phyloP scores from a whole-genome alignment of 352 stramenopile genomes.

The Phytophthora agathidicida region DNA sequence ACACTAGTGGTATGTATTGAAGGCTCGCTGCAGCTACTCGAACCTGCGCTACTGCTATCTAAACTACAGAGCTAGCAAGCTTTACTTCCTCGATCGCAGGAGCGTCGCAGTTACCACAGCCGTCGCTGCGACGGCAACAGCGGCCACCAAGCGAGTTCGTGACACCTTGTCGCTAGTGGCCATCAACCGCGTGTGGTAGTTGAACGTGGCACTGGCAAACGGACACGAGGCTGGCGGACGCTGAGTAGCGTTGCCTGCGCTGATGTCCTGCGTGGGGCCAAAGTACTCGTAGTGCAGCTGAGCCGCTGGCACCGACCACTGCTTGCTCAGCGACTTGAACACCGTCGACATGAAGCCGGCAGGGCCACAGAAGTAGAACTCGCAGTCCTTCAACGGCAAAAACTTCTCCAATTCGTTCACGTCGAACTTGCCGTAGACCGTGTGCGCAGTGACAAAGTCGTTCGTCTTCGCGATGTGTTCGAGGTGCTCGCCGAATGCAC shows the following conservation, averaged over 20 bases:
- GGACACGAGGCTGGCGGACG: constrained; percentile 9
- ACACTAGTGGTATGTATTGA: no score
- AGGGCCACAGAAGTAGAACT: constrained; percentile 69
- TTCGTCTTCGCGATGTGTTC: constrained; percentile 37
- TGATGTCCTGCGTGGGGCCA: constrained; percentile 54
- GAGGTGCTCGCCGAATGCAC: constrained; percentile 40
- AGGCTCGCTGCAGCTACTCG: no score
- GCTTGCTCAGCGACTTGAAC: constrained; percentile 37
- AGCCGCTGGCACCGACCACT: constrained; percentile 40
- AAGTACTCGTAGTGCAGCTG: constrained; percentile 76
- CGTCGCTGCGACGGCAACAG: constrained; percentile 15
- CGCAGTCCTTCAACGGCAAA: constrained; percentile 41
- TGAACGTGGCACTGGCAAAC: constrained; percentile 25
- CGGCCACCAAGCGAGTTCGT: constrained; percentile 16
- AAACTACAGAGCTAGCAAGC: background rate
- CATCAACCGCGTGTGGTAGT: constrained; percentile 24
- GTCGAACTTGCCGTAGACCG: constrained; percentile 39
- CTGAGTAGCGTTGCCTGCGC: constrained; percentile 12
- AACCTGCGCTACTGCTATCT: constrained; percentile 1
- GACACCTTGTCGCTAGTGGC: constrained; percentile 4
- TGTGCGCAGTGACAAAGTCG: constrained; percentile 44
- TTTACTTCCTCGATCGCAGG: constrained; percentile 15
- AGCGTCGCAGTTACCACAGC: constrained; percentile 22
- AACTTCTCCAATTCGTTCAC: constrained; percentile 35
- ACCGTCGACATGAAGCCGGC: constrained; percentile 60